These are phyloP conservation scores for Geotrichum bryndzae DNA, from an alignment of 1,139 yeast species.

Conservation along the genomic window DNA sequence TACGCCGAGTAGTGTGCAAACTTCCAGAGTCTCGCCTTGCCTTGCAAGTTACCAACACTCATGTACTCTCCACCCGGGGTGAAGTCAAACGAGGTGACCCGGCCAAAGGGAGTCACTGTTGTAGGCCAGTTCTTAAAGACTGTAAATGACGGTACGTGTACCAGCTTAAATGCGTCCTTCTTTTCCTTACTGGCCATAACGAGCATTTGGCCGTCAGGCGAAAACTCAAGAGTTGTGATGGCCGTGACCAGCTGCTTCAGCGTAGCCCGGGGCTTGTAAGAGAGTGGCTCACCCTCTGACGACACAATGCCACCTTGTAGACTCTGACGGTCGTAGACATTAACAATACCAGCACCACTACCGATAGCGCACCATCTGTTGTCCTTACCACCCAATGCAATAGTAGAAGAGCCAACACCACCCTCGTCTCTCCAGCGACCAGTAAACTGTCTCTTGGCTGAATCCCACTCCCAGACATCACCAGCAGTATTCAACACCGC, in stretches of 20 bases:
- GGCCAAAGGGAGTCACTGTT: slow-evolving; percentile 90
- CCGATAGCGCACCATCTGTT: slow-evolving; percentile 89
- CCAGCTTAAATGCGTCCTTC: slow-evolving; percentile 79
- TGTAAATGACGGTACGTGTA: slow-evolving; percentile 81
- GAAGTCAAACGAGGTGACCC: slow-evolving; percentile 76
- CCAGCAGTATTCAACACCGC: slow-evolving; percentile 73
- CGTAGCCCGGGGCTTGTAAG: slow-evolving; percentile 40
- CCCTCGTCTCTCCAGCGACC: slow-evolving; percentile 83
- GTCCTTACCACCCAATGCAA: slow-evolving; percentile 71
- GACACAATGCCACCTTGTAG: slow-evolving; percentile 18
- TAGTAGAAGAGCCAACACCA: slow-evolving; percentile 73
- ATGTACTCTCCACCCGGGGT: slow-evolving; percentile 79
- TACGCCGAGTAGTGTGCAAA: slow-evolving; percentile 56
- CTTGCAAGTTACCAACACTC: slow-evolving; percentile 86
- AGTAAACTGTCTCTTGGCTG: slow-evolving; percentile 44
- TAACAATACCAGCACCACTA: slow-evolving; percentile 81
- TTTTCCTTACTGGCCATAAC: slow-evolving; percentile 81
- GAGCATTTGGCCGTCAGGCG: slow-evolving; percentile 83
- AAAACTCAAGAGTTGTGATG: slow-evolving; percentile 66
- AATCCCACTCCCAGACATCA: slow-evolving; percentile 83
- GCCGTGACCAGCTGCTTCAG: slow-evolving; percentile 80
- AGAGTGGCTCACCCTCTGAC: slow-evolving; percentile 25
- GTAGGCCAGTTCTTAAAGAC: slow-evolving; percentile 97
- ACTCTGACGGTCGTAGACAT: slow-evolving; percentile 61
- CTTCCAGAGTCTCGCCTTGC: slow-evolving; percentile 85